phyloP scores from a whole-genome alignment of 2,329 filamentous ascomycete species.

The Aspergillus proliferans region DNA sequence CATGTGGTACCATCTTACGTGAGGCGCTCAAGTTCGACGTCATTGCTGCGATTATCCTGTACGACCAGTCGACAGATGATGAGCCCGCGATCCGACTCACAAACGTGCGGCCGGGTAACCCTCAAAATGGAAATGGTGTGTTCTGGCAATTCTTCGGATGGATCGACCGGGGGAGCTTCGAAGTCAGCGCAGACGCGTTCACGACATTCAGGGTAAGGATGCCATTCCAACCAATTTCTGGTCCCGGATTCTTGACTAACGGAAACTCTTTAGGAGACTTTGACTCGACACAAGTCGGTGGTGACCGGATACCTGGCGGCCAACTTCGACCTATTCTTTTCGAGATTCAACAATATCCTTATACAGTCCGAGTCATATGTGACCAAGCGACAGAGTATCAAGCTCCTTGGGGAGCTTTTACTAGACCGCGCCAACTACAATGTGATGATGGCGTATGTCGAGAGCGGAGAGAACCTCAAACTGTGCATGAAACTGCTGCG shows the following conservation, averaged over 20 bases:
- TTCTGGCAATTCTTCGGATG: conserved; percentile 98
- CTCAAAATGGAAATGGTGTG: conserved; percentile 72
- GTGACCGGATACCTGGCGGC: conserved; percentile 80
- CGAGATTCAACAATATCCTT: conserved; percentile 77
- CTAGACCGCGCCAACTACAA: conserved; percentile 94
- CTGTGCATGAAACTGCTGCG: conserved; percentile 96
- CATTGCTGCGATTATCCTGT: conserved; percentile 83
- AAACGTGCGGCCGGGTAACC: conserved; percentile 68
- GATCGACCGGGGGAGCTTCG: conserved; percentile 94
- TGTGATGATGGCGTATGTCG: conserved; percentile 96
- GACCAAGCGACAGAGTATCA: conserved; percentile 96
- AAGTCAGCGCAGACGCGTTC: conserved; percentile 95
- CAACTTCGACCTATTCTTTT: conserved; percentile 92
- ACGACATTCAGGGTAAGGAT: conserved; percentile 80
- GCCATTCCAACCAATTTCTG: not conserved
- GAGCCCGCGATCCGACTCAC: conserved; percentile 70
- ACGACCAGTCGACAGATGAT: conserved; percentile 74
- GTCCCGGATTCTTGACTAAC: not conserved
- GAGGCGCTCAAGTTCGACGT: conserved; percentile 89
- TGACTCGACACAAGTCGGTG: conserved; percentile 89
- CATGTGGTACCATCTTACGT: conserved; percentile 80
- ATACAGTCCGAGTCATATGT: conserved; percentile 94
- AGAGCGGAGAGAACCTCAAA: conserved; percentile 91
- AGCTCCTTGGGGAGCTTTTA: conserved; percentile 88
- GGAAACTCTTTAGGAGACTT: conserved; percentile 61